Percentiles rank a stretch among this genome's conserved stretches.
Evolutionary conservation across 768 basidiomycete genomes (phyloP).

Genomic region (Neoboletus subvelutipes): DNA sequence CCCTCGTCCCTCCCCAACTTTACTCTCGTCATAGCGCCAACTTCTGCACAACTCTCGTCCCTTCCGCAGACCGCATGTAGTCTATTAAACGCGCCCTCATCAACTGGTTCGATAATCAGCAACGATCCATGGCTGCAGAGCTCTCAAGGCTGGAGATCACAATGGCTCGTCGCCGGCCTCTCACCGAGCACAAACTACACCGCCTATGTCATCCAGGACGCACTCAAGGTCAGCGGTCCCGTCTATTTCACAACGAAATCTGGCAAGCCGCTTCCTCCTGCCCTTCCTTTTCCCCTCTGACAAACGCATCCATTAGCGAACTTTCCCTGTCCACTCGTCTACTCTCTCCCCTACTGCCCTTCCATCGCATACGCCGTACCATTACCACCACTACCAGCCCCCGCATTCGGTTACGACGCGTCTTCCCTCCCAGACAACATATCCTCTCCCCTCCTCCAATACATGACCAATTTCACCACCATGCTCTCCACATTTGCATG

Average conservation of each 20-base stretch:
- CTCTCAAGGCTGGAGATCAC: constrained; percentile 58
- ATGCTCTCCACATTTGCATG: constrained; percentile 74
- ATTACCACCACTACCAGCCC: constrained; percentile 48
- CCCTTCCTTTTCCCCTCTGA: background rate
- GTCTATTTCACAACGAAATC: constrained; percentile 77
- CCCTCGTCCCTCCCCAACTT: constrained; percentile 48
- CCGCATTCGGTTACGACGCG: constrained; percentile 45
- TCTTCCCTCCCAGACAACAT: constrained; percentile 50
- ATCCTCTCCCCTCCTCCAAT: constrained; percentile 51
- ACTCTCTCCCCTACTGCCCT: constrained; percentile 76
- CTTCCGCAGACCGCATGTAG: constrained; percentile 61
- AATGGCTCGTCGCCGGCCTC: constrained; percentile 65
- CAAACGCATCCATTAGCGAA: constrained; percentile 35
- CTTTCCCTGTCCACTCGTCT: constrained; percentile 69
- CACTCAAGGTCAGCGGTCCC: constrained; percentile 60
- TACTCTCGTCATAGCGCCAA: constrained; percentile 56
- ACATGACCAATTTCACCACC: constrained; percentile 72
- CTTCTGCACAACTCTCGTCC: constrained; percentile 40
- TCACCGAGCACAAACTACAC: constrained; percentile 75
- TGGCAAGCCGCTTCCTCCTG: constrained; percentile 37
- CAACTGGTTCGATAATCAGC: constrained; percentile 41
- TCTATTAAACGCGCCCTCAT: constrained; percentile 38
- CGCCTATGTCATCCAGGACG: constrained; percentile 59
- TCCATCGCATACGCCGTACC: constrained; percentile 67
- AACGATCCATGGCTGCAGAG: constrained; percentile 59